Conservation (phyloP, 2,329 filamentous ascomycete genomes). For the Ophiostoma angusticollis region DNA sequence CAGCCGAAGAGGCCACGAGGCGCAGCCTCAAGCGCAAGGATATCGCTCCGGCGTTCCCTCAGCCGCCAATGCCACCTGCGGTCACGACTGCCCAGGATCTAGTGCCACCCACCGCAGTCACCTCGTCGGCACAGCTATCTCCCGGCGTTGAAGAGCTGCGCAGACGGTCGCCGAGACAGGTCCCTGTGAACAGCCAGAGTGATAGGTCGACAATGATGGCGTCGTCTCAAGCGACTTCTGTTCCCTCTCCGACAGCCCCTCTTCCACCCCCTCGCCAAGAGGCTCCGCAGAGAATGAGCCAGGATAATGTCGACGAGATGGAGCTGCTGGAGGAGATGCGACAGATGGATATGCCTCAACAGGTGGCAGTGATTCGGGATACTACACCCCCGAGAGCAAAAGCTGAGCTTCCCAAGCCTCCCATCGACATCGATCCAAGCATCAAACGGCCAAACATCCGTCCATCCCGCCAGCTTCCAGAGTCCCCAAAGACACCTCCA, state of each 20-base stretch:
- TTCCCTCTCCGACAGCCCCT: slow-evolving; percentile 3
- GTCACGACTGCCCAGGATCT: slow-evolving; percentile 14
- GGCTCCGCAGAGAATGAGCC: not conserved
- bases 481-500: slow-evolving; percentile 20
- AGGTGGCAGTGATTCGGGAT: not conserved
- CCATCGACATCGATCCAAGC: not conserved
- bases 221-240: not conserved
- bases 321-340: not conserved
- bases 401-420: not conserved
- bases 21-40: too few species aligned
- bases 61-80: slow-evolving; percentile 15
- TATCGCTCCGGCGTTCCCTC: too few species aligned
- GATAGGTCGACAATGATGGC: not conserved
- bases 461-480: slow-evolving; percentile 19
- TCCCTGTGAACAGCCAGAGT: slow-evolving; percentile 7
- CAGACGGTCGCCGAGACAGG: slow-evolving; percentile 36
- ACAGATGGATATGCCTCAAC: slow-evolving; percentile 1
- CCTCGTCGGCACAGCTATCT: slow-evolving; percentile 37
- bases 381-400: not conserved
- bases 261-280: slow-evolving; percentile 3
- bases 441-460: slow-evolving; percentile 16
- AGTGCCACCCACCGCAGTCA: slow-evolving; percentile 23
- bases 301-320: slow-evolving; percentile 1
- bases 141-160: slow-evolving; percentile 37
- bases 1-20: slow-evolving; percentile 22